Conservation (phyloP, 345 rosid species). For the Lepidium africanum region DNA sequence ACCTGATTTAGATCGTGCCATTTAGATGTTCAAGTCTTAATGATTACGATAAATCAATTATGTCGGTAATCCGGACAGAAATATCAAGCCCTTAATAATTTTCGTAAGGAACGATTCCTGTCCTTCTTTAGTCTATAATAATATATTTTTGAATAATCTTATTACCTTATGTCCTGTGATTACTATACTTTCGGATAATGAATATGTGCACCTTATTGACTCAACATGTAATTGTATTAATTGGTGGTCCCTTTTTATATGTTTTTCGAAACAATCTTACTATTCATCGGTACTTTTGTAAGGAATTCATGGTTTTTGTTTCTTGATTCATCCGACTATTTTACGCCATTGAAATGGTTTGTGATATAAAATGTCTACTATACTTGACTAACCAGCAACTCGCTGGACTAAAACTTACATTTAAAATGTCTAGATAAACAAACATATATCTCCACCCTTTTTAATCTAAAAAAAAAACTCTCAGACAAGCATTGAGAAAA, state of each 20-base stretch:
- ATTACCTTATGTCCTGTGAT: not conserved
- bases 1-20: not conserved
- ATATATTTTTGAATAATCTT: not conserved
- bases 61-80: not conserved
- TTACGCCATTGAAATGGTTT: not conserved
- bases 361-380: not conserved
- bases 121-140: not conserved
- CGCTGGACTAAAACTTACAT: not conserved
- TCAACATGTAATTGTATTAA: not conserved
- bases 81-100: not conserved
- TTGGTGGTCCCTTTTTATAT: not conserved
- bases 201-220: not conserved
- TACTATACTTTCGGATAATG: not conserved
- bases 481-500: too few species aligned
- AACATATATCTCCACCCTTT: too few species aligned
- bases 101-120: not conserved
- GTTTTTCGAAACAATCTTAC: not conserved
- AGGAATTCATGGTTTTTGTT: not conserved
- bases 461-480: too few species aligned
- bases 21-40: not conserved
- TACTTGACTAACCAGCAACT: not conserved
- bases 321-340: not conserved
- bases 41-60: not conserved
- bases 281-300: not conserved
- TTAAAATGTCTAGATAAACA: too few species aligned